A percentile compares a stretch with the other conserved stretches of the same genome.
Conservation (phyloP, 352 stramenopile genomes). For the Globisporangium recalcitrans region DNA sequence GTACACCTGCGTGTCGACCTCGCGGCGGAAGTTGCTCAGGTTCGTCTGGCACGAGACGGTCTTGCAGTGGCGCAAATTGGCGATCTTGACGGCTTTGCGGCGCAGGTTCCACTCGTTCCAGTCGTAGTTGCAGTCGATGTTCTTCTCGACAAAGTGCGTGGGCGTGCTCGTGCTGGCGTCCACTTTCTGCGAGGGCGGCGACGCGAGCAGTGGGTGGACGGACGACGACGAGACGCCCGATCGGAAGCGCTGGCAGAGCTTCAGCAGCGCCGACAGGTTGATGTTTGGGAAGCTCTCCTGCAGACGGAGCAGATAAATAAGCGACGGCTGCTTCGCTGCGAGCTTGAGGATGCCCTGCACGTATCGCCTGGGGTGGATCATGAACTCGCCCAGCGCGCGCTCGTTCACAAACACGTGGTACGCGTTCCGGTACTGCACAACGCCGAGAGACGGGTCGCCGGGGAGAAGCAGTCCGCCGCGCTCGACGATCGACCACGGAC, state of each 20-base stretch:
- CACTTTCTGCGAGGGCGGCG: constrained; percentile 52
- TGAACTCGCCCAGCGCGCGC: constrained; percentile 84
- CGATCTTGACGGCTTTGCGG: constrained; percentile 85
- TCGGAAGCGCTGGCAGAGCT: constrained; percentile 46
- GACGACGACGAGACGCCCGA: constrained; percentile 24
- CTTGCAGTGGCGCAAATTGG: constrained; percentile 88
- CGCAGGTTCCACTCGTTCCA: constrained; percentile 95
- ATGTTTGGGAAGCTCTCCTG: constrained; percentile 83
- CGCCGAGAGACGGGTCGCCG: constrained; percentile 87
- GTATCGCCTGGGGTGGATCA: constrained; percentile 79
- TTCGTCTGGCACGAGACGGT: constrained; percentile 88
- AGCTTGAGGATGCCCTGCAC: constrained; percentile 64
- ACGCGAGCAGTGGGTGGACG: constrained; percentile 59
- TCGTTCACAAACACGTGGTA: constrained; percentile 93
- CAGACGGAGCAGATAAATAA: constrained; percentile 90
- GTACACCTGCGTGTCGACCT: constrained; percentile 88
- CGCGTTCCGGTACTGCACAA: constrained; percentile 85
- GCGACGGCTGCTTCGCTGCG: constrained; percentile 72
- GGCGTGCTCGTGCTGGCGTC: constrained; percentile 89
- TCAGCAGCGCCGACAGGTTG: constrained; percentile 63
- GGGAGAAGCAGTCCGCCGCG: constrained; percentile 86
- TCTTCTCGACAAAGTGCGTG: constrained; percentile 90
- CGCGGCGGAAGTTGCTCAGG: constrained; percentile 84
- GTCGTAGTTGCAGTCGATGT: constrained; percentile 90
- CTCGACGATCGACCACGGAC: constrained; percentile 88